phyloP scores from a whole-genome alignment of 1,284 basidiomycete genomes.

The Microbotryum silenes-acaulis region DNA sequence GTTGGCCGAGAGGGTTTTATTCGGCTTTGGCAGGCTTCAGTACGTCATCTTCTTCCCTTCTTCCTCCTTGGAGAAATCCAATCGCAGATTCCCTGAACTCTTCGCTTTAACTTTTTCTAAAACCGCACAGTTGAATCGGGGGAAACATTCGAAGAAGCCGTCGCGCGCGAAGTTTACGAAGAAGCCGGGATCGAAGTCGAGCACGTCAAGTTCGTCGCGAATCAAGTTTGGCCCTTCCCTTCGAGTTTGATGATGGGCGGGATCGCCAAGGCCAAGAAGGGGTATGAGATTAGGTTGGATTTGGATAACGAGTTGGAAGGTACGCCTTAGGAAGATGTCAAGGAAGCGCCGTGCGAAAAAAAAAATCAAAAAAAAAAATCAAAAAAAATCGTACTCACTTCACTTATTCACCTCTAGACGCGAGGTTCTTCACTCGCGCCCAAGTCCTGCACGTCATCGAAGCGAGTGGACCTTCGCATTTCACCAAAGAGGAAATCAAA shows the following conservation, averaged over 20 bases:
- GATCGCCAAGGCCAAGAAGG: slow-evolving; percentile 29
- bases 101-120: too few species aligned
- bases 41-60: slow-evolving; percentile 36
- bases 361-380: too few species aligned
- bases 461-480: slow-evolving; percentile 51
- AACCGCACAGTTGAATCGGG: slow-evolving; percentile 56
- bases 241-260: slow-evolving; percentile 30
- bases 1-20: slow-evolving; percentile 53
- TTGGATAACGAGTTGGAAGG: slow-evolving; percentile 94
- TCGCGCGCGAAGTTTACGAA: slow-evolving; percentile 86
- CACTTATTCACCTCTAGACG: slow-evolving; percentile 51
- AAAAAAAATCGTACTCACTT: background rate
- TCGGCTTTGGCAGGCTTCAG: slow-evolving; percentile 80
- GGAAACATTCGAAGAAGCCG: slow-evolving; percentile 92
- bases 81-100: background rate
- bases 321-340: slow-evolving; percentile 39
- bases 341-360: too few species aligned
- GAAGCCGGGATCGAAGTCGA: slow-evolving; percentile 83
- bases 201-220: slow-evolving; percentile 48
- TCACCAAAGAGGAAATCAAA: slow-evolving; percentile 55
- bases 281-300: slow-evolving; percentile 67
- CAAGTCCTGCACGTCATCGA: slow-evolving; percentile 60
- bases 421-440: slow-evolving; percentile 73
- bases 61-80: background rate
- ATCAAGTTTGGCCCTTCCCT: slow-evolving; percentile 33